phyloP scores from a whole-genome alignment of 2,329 filamentous ascomycete genomes.

The Colletotrichum theobromicola region DNA sequence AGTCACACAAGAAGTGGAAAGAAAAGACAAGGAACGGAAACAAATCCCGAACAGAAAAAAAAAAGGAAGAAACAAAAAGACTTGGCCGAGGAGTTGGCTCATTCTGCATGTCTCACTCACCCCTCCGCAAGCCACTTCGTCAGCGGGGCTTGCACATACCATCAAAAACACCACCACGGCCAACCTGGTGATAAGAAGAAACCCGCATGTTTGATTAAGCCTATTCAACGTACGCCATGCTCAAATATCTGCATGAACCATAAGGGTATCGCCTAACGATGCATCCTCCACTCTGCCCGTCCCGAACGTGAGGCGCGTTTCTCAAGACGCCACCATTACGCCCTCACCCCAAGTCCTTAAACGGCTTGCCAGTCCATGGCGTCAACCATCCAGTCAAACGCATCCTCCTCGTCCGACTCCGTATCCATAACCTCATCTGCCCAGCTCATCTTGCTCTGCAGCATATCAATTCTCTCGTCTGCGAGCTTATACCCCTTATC shows the following conservation, averaged over 20 bases:
- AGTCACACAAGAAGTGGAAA: background rate
- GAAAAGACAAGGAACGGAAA: too few species aligned
- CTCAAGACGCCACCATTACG: background rate
- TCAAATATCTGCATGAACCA: background rate
- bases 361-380: conserved; percentile 63
- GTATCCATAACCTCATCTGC: conserved; percentile 14
- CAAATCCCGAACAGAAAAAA: too few species aligned
- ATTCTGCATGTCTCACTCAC: background rate
- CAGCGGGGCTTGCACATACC: background rate
- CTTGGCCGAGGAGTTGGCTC: background rate
- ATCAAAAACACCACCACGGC: background rate
- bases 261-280: conserved; percentile 17
- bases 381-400: conserved; percentile 64
- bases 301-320: background rate
- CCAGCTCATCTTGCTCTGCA: conserved; percentile 14
- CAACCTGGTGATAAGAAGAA: too few species aligned
- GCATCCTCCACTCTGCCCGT: background rate
- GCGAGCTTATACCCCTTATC: conserved; percentile 63
- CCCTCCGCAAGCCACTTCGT: background rate
- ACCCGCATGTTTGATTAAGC: background rate
- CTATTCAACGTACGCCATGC: background rate
- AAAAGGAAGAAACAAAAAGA: background rate
- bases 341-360: background rate
- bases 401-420: conserved; percentile 39
- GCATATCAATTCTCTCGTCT: conserved; percentile 42